A percentile compares a stretch with the other conserved stretches of the same genome.
These are phyloP conservation scores for Tricholoma sp. DNA, from an alignment of 768 basidiomycete species.

Conservation along the genomic window DNA sequence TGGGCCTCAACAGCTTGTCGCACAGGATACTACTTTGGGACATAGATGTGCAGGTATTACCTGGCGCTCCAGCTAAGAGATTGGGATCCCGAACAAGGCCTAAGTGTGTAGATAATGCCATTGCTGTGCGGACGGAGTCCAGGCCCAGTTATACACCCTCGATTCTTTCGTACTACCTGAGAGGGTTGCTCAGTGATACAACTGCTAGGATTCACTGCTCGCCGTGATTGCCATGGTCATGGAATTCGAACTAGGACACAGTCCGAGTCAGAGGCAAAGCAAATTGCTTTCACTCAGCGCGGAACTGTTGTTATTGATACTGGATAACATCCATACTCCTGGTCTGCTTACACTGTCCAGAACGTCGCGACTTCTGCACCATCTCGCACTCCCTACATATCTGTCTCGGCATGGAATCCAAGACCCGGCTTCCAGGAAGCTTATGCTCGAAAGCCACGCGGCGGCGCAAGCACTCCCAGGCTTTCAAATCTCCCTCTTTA, in stretches of 20 bases:
- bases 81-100: too few relatives aligned
- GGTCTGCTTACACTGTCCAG: constrained; percentile 13
- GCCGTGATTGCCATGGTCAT: background rate
- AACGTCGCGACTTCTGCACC: constrained; percentile 15
- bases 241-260: background rate
- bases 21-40: too few relatives aligned
- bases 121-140: too few relatives aligned
- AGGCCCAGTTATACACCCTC: too few relatives aligned
- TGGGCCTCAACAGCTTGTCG: too few relatives aligned
- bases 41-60: too few relatives aligned
- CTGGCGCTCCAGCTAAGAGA: too few relatives aligned
- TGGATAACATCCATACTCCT: constrained; percentile 7
- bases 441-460: constrained; percentile 10
- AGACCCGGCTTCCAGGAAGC: constrained; percentile 7
- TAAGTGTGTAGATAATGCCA: too few relatives aligned
- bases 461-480: constrained; percentile 14
- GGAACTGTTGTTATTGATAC: constrained; percentile 16
- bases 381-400: constrained; percentile 16
- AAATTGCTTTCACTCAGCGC: constrained; percentile 15
- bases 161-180: too few relatives aligned
- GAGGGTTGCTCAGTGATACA: background rate
- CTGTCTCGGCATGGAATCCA: constrained; percentile 16
- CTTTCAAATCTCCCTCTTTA: constrained; percentile 11
- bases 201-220: background rate
- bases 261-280: background rate